A percentile compares a stretch with the other conserved stretches of the same genome.
Conservation (phyloP, 2,329 filamentous ascomycete genomes). For the Ascochyta fabae region DNA sequence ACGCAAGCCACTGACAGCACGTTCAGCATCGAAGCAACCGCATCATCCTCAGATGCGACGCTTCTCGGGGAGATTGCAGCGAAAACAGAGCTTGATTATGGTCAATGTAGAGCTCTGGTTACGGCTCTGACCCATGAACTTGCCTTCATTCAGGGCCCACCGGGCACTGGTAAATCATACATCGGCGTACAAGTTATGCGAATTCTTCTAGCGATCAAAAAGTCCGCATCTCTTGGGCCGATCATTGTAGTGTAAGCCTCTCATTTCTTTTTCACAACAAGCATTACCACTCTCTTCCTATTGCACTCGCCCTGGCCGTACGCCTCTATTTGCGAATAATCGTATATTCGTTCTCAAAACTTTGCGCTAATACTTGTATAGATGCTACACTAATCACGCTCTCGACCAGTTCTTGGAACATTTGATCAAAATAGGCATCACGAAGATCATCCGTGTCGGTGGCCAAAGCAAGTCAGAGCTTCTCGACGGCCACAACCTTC, state of each 20-base stretch:
- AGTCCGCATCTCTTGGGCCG: constrained; percentile 49
- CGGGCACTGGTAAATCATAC: constrained; percentile 73
- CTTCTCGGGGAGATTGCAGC: constrained; percentile 23
- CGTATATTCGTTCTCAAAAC: too few relatives aligned
- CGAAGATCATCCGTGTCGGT: constrained; percentile 67
- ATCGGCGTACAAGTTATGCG: constrained; percentile 66
- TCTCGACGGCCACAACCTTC: constrained; percentile 60
- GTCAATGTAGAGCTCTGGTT: constrained; percentile 59
- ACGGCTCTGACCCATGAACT: constrained; percentile 60
- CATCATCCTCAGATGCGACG: constrained; percentile 21
- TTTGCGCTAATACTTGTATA: background rate
- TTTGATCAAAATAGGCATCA: constrained; percentile 56
- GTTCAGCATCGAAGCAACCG: constrained; percentile 18
- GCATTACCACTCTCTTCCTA: too few relatives aligned
- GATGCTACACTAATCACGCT: constrained; percentile 61
- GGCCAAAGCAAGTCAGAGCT: constrained; percentile 62
- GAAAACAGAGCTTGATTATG: constrained; percentile 55
- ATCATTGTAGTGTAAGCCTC: constrained; percentile 50
- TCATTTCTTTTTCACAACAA: background rate
- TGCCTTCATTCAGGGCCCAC: constrained; percentile 72
- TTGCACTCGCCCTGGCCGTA: too few relatives aligned
- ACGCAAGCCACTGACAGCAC: background rate
- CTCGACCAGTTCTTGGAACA: constrained; percentile 67
- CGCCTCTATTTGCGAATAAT: too few relatives aligned
- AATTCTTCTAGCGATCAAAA: constrained; percentile 56